A percentile compares a stretch with the other conserved stretches of the same genome.
phyloP scores from a whole-genome alignment of 2,329 filamentous ascomycete species.

The Aspergillus fumigatus region DNA sequence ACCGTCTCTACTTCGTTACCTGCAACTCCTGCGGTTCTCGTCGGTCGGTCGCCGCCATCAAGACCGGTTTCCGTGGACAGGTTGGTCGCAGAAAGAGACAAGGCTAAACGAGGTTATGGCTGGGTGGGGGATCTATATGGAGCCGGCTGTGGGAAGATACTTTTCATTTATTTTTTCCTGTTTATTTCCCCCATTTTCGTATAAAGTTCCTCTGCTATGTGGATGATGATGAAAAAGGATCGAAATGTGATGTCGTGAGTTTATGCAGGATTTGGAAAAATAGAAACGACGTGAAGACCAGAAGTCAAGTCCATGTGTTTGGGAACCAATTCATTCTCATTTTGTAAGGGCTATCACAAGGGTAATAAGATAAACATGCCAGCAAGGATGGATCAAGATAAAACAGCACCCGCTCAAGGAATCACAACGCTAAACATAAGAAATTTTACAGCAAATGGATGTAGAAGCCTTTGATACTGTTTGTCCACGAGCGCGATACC shows the following conservation, averaged over 20 bases:
- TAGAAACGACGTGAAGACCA: slow-evolving; percentile 15
- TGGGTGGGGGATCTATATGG: slow-evolving; percentile 8
- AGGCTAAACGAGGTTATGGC: slow-evolving; percentile 52
- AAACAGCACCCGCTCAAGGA: neutral
- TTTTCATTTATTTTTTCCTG: slow-evolving; percentile 18
- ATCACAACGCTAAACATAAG: neutral
- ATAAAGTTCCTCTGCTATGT: slow-evolving; percentile 14
- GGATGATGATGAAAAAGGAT: slow-evolving; percentile 11
- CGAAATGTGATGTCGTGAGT: neutral
- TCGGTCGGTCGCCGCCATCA: slow-evolving; percentile 93
- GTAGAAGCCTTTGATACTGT: neutral
- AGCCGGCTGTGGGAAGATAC: slow-evolving; percentile 9
- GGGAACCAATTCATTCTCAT: neutral
- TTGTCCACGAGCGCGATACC: neutral
- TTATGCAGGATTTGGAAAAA: slow-evolving; percentile 1
- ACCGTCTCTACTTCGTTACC: slow-evolving; percentile 97
- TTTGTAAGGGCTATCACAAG: neutral
- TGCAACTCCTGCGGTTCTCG: slow-evolving; percentile 84
- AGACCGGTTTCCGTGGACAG: slow-evolving; percentile 99
- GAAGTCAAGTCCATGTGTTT: neutral
- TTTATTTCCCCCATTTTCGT: slow-evolving; percentile 10
- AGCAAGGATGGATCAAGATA: neutral
- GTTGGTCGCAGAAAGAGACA: slow-evolving; percentile 97
- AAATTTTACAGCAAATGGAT: neutral
- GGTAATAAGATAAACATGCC: neutral